phyloP scores from a whole-genome alignment of 306 rosid genomes.

The Gillenia trifoliata region DNA sequence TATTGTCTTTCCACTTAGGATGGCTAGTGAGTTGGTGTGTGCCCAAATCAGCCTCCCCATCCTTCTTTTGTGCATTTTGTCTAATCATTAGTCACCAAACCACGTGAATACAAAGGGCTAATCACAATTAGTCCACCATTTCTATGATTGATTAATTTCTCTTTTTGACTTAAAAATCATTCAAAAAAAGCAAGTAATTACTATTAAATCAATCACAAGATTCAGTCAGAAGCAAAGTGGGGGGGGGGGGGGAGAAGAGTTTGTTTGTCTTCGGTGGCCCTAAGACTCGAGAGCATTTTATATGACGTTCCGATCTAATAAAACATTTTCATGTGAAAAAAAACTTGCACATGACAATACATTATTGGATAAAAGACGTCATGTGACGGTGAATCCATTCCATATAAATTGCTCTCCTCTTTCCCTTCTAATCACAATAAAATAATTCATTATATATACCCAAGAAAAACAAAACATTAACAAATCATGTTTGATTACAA shows the following conservation, averaged over 20 bases:
- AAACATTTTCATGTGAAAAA: no score
- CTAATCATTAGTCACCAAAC: conserved; percentile 36
- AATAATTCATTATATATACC: background rate
- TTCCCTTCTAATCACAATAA: background rate
- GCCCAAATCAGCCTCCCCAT: conserved; percentile 7
- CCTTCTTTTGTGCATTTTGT: conserved; percentile 19
- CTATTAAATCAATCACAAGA: background rate
- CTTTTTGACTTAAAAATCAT: conserved; percentile 7
- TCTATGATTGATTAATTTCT: conserved; percentile 14
- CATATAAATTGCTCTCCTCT: no score
- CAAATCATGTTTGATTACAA: background rate
- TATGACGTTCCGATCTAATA: no score
- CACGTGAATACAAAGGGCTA: conserved; percentile 23
- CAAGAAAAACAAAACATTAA: background rate
- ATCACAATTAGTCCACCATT: background rate
- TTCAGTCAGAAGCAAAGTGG: conserved; percentile 1
- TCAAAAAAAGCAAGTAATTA: background rate
- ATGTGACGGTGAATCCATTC: no score
- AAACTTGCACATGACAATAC: no score
- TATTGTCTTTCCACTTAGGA: conserved; percentile 14
- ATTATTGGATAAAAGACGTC: no score
- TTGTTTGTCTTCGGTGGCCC: conserved; percentile 27
- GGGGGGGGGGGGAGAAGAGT: background rate
- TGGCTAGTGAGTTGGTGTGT: background rate
- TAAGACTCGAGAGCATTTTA: no score